A percentile compares a stretch with the other conserved stretches of the same genome.
Conservation (phyloP, 352 stramenopile genomes). For the Globisporangium abappressorium region DNA sequence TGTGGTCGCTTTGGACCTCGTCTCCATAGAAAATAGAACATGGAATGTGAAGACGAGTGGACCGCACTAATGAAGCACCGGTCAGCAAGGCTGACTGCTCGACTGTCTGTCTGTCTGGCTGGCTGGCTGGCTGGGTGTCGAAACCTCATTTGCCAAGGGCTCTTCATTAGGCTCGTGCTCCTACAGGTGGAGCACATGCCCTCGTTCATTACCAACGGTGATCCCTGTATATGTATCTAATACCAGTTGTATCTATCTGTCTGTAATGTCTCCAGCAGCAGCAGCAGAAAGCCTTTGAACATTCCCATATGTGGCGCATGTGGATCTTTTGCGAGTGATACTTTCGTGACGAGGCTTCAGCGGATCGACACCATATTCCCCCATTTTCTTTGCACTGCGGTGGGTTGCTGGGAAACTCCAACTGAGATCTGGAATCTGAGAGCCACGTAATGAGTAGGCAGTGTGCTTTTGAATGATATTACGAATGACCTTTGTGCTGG, state of each 20-base stretch:
- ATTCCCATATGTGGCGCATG: background rate
- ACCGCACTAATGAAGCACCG: background rate
- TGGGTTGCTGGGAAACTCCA: background rate
- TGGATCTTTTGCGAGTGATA: constrained; percentile 1
- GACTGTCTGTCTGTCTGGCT: background rate
- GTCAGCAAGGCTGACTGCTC: background rate
- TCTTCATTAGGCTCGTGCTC: background rate
- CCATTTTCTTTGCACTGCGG: too few relatives aligned
- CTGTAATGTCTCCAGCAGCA: background rate
- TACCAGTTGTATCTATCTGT: background rate
- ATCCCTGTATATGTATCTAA: background rate
- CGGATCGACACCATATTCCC: background rate
- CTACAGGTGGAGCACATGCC: too few relatives aligned
- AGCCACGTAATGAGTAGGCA: background rate
- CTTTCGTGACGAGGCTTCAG: constrained; percentile 11
- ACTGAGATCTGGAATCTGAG: background rate
- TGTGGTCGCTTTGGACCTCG: background rate
- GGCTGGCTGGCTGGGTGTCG: background rate
- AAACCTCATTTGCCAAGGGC: background rate
- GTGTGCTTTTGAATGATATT: background rate
- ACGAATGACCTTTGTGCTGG: background rate
- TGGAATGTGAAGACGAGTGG: background rate
- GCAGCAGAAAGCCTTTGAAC: background rate
- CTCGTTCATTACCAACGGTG: background rate
- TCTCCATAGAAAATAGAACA: background rate